These are phyloP conservation scores for Conidiobolus incongruus DNA, from an alignment of 371 early-diverging fungal genomes.

Conservation along the genomic window DNA sequence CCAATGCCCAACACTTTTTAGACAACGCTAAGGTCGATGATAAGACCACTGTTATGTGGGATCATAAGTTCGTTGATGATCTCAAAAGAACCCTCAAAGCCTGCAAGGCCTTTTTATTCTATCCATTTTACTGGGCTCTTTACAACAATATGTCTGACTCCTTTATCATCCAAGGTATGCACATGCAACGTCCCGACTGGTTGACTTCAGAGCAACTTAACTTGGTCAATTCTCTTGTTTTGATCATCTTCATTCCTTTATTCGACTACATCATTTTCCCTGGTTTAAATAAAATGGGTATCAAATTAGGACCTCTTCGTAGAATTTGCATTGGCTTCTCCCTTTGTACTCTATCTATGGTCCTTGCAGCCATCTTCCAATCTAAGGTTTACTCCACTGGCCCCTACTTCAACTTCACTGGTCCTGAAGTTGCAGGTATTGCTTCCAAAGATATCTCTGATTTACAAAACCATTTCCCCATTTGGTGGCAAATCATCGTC, in stretches of 20 bases:
- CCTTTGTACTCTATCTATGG: constrained; percentile 34
- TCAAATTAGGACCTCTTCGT: too few species aligned
- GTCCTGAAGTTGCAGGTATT: constrained; percentile 7
- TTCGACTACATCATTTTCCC: constrained; percentile 47
- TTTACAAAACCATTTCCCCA: too few species aligned
- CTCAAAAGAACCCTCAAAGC: constrained; percentile 32
- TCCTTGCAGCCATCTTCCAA: constrained; percentile 44
- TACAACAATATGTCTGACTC: too few species aligned
- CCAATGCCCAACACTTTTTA: constrained; percentile 18
- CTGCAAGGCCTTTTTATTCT: constrained; percentile 45
- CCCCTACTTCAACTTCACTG: constrained; percentile 23
- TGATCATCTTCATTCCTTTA: constrained; percentile 44
- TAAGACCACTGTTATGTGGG: too few species aligned
- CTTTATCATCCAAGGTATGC: constrained; percentile 40
- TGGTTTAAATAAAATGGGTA: constrained; percentile 23
- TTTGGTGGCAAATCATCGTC: too few species aligned
- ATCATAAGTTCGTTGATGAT: constrained; percentile 48
- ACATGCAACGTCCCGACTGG: constrained; percentile 34
- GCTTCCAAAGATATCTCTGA: constrained; percentile 17
- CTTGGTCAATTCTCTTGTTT: constrained; percentile 23
- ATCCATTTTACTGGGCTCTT: constrained; percentile 66
- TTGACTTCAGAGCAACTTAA: constrained; percentile 21
- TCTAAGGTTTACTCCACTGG: constrained; percentile 29
- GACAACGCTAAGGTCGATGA: constrained; percentile 11
- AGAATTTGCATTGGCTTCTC: constrained; percentile 50